phyloP scores from a whole-genome alignment of 2,329 filamentous ascomycete species.

The Lojkania enalia region DNA sequence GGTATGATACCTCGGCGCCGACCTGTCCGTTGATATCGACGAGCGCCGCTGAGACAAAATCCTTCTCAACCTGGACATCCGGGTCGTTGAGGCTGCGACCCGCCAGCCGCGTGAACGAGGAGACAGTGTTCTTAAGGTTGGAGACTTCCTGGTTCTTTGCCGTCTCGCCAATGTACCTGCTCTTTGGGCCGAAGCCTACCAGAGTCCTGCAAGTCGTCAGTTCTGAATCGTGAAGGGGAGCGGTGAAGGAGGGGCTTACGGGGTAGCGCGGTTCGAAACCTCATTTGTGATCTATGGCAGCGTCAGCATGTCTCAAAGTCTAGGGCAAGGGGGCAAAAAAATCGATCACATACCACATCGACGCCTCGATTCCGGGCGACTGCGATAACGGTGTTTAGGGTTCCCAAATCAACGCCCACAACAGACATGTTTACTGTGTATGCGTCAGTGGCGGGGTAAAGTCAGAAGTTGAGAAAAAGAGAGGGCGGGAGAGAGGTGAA shows the following conservation, averaged over 20 bases:
- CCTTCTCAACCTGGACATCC: conserved; percentile 89
- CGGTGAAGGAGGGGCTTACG: conserved; percentile 66
- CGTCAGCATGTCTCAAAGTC: conserved; percentile 32
- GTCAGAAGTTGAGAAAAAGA: not conserved
- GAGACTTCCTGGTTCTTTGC: conserved; percentile 99
- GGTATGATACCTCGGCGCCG: conserved; percentile 88
- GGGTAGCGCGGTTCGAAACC: conserved; percentile 96
- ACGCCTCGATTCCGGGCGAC: conserved; percentile 98
- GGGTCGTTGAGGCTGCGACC: conserved; percentile 86
- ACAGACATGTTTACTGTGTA: conserved; percentile 58
- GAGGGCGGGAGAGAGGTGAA: conserved; percentile 14
- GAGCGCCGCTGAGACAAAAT: conserved; percentile 83
- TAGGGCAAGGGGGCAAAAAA: conserved; percentile 3
- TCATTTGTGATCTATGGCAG: conserved; percentile 86
- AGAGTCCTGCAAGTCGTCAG: conserved; percentile 66
- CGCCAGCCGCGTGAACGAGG: conserved; percentile 87
- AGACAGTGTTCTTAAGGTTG: conserved; percentile 98
- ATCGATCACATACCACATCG: conserved; percentile 85
- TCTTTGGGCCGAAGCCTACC: conserved; percentile 93
- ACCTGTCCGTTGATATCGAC: conserved; percentile 93
- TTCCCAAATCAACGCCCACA: conserved; percentile 90
- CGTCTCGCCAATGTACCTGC: conserved; percentile 88
- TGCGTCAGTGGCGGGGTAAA: conserved; percentile 35
- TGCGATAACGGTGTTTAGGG: conserved; percentile 94
- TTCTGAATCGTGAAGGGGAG: conserved; percentile 12